Evolutionary conservation across 768 basidiomycete genomes (phyloP), one percentile per base, ranked within the genome.

Genomic region (Collybiopsis luxurians): DNA sequence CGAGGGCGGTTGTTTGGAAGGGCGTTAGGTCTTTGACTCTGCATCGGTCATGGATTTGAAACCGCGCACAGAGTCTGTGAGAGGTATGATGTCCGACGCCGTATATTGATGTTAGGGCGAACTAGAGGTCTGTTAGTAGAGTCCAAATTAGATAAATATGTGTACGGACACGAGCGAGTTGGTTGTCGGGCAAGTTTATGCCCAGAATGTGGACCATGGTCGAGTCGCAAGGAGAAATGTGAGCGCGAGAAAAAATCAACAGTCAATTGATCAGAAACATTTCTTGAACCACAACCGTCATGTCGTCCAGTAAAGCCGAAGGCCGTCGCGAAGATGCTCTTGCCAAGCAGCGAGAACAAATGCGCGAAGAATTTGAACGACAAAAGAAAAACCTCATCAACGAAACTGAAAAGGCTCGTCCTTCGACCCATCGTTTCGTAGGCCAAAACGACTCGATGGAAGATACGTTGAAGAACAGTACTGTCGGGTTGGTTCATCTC

Each of bases 361-460:
- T 86, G 75, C 84, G 86, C 64, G 89, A 92, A 69, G 89, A 92
- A 40, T 94, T 81, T 62, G 86, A 91, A 63, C 82, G 87, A 19
- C 88, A 92, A 68, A 91, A 91, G 64, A 84, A 88, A 67, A 80
- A 80, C 45, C 84, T 94, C 69, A 85, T 91, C 64, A 84, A 80
- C 67, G 95, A 97, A 74, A 95, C 94, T 2, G 92, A 96, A 76
- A 95, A 95, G 71, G 87, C 91, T 38, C 88, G 93, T 28, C 91
- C 94, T 3, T 90, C 92, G 0, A 73, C 84, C 2, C 87, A 89
- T 67, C 89, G 95, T 59, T 98, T 98, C 71, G 90, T 96, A 36
- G 92, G 93, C 1, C 92, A 95, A 69, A 85, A 92, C 72, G 95
- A 98, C 68, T 92, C 91, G 4, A 86, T 97, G 80, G 96, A 98